These are phyloP conservation scores for Aureobasidium zeae DNA, from an alignment of 2,329 filamentous ascomycete genomes.

Conservation along the genomic window DNA sequence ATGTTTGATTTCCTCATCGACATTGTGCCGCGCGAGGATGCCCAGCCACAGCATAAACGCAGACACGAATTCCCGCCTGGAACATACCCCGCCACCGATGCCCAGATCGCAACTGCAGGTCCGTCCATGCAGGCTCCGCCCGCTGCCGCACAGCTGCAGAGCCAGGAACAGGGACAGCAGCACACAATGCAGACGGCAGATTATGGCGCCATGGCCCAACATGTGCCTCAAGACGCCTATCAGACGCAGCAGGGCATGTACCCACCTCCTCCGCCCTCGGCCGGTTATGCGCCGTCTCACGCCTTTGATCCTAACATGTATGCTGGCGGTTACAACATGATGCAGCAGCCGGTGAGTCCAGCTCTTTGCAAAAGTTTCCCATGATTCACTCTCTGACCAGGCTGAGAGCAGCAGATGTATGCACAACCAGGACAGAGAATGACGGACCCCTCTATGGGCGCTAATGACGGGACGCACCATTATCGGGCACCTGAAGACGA, in stretches of 20 bases:
- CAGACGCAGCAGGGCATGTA: slow-evolving; percentile 75
- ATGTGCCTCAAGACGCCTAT: slow-evolving; percentile 43
- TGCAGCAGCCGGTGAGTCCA: slow-evolving; percentile 71
- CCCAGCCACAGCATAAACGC: slow-evolving; percentile 73
- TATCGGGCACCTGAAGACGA: slow-evolving; percentile 18
- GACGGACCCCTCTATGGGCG: slow-evolving; percentile 16
- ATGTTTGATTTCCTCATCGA: slow-evolving; percentile 99
- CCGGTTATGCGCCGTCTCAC: slow-evolving; percentile 59
- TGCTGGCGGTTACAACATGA: slow-evolving; percentile 59
- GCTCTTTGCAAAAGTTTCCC: too few relatives aligned
- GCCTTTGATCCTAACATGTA: slow-evolving; percentile 88
- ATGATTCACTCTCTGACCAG: neutral
- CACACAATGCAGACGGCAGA: slow-evolving; percentile 21
- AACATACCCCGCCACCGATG: slow-evolving; percentile 42
- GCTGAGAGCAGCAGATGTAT: slow-evolving; percentile 11
- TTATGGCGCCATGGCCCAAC: slow-evolving; percentile 27
- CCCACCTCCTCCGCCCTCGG: slow-evolving; percentile 65
- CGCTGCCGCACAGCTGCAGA: slow-evolving; percentile 22
- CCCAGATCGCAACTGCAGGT: slow-evolving; percentile 36
- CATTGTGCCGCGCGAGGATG: slow-evolving; percentile 93
- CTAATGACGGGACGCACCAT: slow-evolving; percentile 16
- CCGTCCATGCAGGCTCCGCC: slow-evolving; percentile 26
- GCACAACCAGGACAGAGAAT: slow-evolving; percentile 17
- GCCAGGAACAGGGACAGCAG: slow-evolving; percentile 23
- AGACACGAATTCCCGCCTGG: slow-evolving; percentile 30